Conservation (phyloP, 1,284 basidiomycete genomes). For the Anthracocystis walkeri region DNA sequence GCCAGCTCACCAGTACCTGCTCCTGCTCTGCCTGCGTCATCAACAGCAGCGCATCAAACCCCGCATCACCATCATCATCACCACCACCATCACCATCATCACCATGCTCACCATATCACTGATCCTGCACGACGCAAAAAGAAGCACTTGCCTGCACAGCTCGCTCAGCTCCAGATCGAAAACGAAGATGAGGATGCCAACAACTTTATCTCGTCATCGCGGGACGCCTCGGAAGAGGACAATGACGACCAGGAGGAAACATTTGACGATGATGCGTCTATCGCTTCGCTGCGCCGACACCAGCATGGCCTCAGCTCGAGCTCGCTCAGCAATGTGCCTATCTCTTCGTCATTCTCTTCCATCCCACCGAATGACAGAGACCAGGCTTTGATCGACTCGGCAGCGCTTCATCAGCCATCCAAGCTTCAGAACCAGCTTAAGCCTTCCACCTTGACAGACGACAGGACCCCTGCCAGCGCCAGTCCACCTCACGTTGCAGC, state of each 20-base stretch:
- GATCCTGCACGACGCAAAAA: slow-evolving; percentile 53
- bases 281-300: slow-evolving; percentile 49
- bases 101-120: slow-evolving; percentile 49
- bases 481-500: slow-evolving; percentile 39
- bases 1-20: slow-evolving; percentile 24
- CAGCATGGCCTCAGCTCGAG: slow-evolving; percentile 31
- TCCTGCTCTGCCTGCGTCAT: slow-evolving; percentile 1
- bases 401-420: slow-evolving; percentile 41
- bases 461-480: slow-evolving; percentile 48
- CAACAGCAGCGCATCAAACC: slow-evolving; percentile 11
- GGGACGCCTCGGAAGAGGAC: slow-evolving; percentile 57
- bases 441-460: slow-evolving; percentile 20
- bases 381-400: slow-evolving; percentile 51
- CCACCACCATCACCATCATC: slow-evolving; percentile 52
- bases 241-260: slow-evolving; percentile 56
- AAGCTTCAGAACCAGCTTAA: slow-evolving; percentile 42
- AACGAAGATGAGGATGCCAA: slow-evolving; percentile 43
- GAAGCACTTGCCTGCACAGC: slow-evolving; percentile 51
- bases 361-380: slow-evolving; percentile 52
- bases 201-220: slow-evolving; percentile 52
- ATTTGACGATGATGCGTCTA: slow-evolving; percentile 52
- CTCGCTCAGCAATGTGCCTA: slow-evolving; percentile 36
- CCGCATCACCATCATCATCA: slow-evolving; percentile 34
- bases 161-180: slow-evolving; percentile 51
- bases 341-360: slow-evolving; percentile 43